phyloP scores from a whole-genome alignment of 352 stramenopile species.

The Halophytophthora polymorphica region DNA sequence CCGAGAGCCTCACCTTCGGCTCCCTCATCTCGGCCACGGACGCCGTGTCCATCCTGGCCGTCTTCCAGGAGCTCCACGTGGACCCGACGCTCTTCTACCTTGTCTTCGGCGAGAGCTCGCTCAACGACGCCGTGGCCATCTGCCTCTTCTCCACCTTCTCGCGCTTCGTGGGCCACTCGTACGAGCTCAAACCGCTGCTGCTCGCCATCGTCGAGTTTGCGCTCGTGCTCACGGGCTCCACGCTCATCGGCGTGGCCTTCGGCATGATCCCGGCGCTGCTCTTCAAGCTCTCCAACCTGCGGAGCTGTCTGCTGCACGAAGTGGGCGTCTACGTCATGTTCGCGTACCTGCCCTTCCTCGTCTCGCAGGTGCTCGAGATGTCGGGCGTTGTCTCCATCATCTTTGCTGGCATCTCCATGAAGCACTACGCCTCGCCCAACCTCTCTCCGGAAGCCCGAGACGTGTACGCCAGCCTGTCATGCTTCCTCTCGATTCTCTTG shows the following conservation, averaged over 20 bases:
- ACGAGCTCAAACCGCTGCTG: slow-evolving; percentile 72
- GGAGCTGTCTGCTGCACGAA: slow-evolving; percentile 85
- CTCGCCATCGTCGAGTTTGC: slow-evolving; percentile 88
- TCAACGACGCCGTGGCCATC: slow-evolving; percentile 94
- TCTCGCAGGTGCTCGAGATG: slow-evolving; percentile 72
- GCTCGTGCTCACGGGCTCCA: slow-evolving; percentile 87
- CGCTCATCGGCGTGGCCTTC: slow-evolving; percentile 83
- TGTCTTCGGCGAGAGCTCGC: slow-evolving; percentile 93
- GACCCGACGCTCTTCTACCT: slow-evolving; percentile 94
- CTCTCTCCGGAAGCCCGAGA: slow-evolving; percentile 75
- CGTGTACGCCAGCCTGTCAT: slow-evolving; percentile 42
- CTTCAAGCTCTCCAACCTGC: slow-evolving; percentile 91
- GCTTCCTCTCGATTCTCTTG: not conserved
- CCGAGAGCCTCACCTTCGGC: slow-evolving; percentile 90
- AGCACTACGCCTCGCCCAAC: slow-evolving; percentile 89
- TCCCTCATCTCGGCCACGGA: slow-evolving; percentile 93
- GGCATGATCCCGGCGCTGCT: slow-evolving; percentile 83
- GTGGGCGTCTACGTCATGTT: slow-evolving; percentile 89
- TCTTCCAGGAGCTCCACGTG: slow-evolving; percentile 89
- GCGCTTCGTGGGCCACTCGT: slow-evolving; percentile 89
- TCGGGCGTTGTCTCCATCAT: slow-evolving; percentile 93
- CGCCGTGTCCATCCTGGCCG: slow-evolving; percentile 89
- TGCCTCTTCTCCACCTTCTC: slow-evolving; percentile 92
- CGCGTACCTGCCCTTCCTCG: slow-evolving; percentile 77
- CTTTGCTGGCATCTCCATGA: slow-evolving; percentile 91